Evolutionary conservation across 148 eudicot species (phyloP), one percentile per base, ranked within the genome.

Genomic region (Rhododendron henanense): DNA sequence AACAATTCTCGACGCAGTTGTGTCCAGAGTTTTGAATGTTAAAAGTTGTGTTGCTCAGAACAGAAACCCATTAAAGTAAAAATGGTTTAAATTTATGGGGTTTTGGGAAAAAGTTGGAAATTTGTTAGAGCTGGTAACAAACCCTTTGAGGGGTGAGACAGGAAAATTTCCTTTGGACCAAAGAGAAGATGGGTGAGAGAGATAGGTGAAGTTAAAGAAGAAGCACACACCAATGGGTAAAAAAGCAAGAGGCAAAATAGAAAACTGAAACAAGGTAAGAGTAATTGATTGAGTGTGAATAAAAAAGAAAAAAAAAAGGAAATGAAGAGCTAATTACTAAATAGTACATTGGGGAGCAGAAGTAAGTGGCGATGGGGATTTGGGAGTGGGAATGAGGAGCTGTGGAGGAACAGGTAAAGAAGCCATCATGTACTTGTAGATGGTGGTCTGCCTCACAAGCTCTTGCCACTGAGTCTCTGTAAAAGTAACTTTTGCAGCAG

Each of bases 401-500:
- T 94, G 90, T 85, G 92, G 89, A 81, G 98, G 98, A 78, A 94
- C 94, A 61, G 97, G 95, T 47, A 90, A 81, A 14, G 94, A 93
- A 44, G 95, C 91, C 92, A 91, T 91, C 87, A 95, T 93, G 90
- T 94, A 94, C 90, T 91, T 93, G 92, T 81, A 94, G 63, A 95
- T 94, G 75, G 88, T 83, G 25, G 89, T 91, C 88, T 95, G 98
- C 82, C 97, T 93, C 90, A 93, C 93, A 10, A 95, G 88, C 84
- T 95, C 97, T 88, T 91, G 89, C 92, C 95, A 87, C 88, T 95
- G 98, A 39, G 91, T 67, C 53, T 88, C 90, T 87, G 96, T 94
- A 85, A 95, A 95, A 85, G 88, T 5, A 75, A 86, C 87, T 85
- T 85, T 85, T 23, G 84, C 87, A 82, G 44, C 31, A 59, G 37